Evolutionary conservation across 805 yeast genomes (phyloP), one percentile per base, ranked within the genome.

Genomic region (Ogataea pilisensis): DNA sequence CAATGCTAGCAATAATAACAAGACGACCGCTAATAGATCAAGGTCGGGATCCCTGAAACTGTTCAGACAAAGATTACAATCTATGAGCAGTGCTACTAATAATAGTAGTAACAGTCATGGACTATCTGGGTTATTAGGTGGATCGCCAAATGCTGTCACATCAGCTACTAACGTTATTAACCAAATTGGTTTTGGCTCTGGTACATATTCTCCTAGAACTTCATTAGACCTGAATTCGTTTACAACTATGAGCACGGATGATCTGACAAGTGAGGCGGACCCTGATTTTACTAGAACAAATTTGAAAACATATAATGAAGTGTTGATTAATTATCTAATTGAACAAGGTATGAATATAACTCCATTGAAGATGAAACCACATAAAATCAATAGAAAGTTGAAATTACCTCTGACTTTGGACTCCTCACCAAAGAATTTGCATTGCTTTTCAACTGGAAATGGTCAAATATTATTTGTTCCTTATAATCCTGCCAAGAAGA

Each of bases 391-490:
- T 35, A 43, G 39, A 39, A 29, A 42, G 18, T 35, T 46, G 34
- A 46, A 46, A 26, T 37, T 50, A 16, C 5, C 44, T 21, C 16
- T 26, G 5, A 31, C 38, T 16, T 9, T 39, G 19, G 32, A 39
- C 19, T 28, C n/a, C 19, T 29, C 31, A 31, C 39, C 40, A 29
- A 46, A 41, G 19, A 51, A 43, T 31, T 39, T 49, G n/a, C 54
- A 57, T 32, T 45, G 57, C 0, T 60, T 53, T 25, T 18, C 60
- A 11, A 56, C 66, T 0, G 63, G 64, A 26, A 63, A 55, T 34
- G 68, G 67, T 4, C 64, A 59, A 22, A 51, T 64, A 11, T 35
- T 64, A 17, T 61, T 57, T 31, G 31, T 64, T 9, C 69, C 69
- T 2, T 60, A 58, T 33, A 57, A 58, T 37, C 63, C 66, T 3